A percentile compares a stretch with the other conserved stretches of the same genome.
These are phyloP conservation scores for Fusarium nelsonii DNA, from an alignment of 2,329 filamentous ascomycete genomes.

Conservation along the genomic window DNA sequence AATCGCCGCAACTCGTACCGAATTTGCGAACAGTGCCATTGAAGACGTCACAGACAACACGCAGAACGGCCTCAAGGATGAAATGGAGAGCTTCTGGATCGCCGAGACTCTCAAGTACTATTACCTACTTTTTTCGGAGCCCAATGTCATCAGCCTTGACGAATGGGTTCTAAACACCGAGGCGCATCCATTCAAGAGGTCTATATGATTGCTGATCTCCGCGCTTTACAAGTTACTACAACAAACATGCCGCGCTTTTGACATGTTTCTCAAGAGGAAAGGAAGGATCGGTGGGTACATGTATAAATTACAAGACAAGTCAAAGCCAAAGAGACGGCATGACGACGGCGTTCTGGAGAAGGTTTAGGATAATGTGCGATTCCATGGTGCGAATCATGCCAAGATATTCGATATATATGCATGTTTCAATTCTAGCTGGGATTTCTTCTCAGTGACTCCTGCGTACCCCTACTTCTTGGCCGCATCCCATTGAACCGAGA, in stretches of 20 bases:
- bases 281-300: background rate
- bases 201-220: conserved; percentile 42
- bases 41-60: conserved; percentile 67
- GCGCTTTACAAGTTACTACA: conserved; percentile 4
- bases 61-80: conserved; percentile 61
- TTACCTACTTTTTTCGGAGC: conserved; percentile 81
- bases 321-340: conserved; percentile 13
- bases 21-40: conserved; percentile 78
- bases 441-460: background rate
- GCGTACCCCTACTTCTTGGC: background rate
- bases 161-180: conserved; percentile 76
- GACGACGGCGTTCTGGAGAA: conserved; percentile 36
- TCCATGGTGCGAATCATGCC: conserved; percentile 14
- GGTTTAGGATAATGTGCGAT: conserved; percentile 26
- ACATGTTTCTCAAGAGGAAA: conserved; percentile 3
- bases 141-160: conserved; percentile 74
- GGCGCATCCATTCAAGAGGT: conserved; percentile 69
- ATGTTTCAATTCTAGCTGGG: conserved; percentile 16
- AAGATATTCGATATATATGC: conserved; percentile 33
- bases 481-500: conserved; percentile 38
- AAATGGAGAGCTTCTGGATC: conserved; percentile 92
- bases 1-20: conserved; percentile 72
- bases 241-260: background rate
- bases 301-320: conserved; percentile 18
- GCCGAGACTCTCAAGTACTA: conserved; percentile 95